Evolutionary conservation across 108 stramenopile species (phyloP), one percentile per base, ranked within the genome.

Genomic region (Nitzschia sp.): DNA sequence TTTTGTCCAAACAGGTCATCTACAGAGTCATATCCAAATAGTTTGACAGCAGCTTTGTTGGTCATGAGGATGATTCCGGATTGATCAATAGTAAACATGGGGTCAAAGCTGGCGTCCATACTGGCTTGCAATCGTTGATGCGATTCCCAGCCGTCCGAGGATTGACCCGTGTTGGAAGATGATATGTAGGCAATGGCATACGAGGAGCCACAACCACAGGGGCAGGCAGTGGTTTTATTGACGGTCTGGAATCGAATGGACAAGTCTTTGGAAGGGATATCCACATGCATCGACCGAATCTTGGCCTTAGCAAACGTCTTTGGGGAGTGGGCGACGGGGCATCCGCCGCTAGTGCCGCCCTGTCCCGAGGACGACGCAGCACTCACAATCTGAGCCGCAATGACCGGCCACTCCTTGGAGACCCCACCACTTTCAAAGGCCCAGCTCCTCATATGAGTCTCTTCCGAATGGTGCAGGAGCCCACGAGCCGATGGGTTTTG

Each of bases 1-100:
- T 83, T 65, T 32, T 53, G 67, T 13, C 72, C 67, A 15, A 77
- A 21, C 9, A 83, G 62, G 35, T 77, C 79, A 9, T 46, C 46
- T 15, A 33, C 27, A 17, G 19, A 32, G 15, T 46, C 38, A 31
- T 80, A 83, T 30, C 82, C 82, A 59, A 83, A 83, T n/a, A 76
- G 18, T 0, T 62, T 46, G 5, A 55, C 21, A 8, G 75, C 66
- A 26, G 66, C 61, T 29, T 70, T 53, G 27, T 83, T 83, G 13
- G 73, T 76, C 55, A 66, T 74, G 19, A 45, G 34, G 34, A 83
- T 83, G 6, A 33, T 74, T 8, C 77, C 74, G 29, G 54, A 38
- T 38, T 76, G 62, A 53, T 66, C 29, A 27, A 83, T 46, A 38
- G 65, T 54, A 53, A 82, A 42, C 38, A 42, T 42, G 38, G 38